Evolutionary conservation across 805 yeast species (phyloP), one percentile per base, ranked within the genome.

Genomic region (Saturnispora dispora): DNA sequence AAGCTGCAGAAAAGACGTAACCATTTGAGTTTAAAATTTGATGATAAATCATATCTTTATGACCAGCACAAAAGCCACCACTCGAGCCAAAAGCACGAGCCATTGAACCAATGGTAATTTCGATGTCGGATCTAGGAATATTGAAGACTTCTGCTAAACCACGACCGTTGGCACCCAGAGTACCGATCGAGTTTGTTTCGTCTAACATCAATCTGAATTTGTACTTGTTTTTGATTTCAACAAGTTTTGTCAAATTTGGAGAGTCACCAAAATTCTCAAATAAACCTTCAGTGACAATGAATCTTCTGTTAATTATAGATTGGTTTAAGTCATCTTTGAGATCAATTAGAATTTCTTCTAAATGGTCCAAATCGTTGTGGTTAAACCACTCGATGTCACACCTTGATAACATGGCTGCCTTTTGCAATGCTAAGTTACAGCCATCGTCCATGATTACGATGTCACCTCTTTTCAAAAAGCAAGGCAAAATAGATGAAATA

Each of bases 21-120:
- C 96, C 96, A 57, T 76, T 75, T 13, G 96, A 87, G 23, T 88
- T 85, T 60, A 93, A 84, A 65, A 96, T 81, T 74, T 93, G 99
- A 70, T 91, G 96, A 59, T 83, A 82, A 33, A 89, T 80, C 88
- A 93, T 88, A 51, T 83, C 83, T 25, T 71, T 67, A 41, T 79
- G 83, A 52, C 98, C 99, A 28, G 87, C 85, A 63, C 96, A 93
- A 70, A 88, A 91, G 0, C 96, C 98, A 57, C 99, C 99, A 47
- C 91, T 81, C 1, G 93, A 75, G 8, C 88, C 91, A 57, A 91
- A 75, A 0, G 95, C 74, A 44, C 76, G 75, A 15, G 96, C 93
- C 74, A 93, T 68, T 1, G 96, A 80, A 25, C 97, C 96, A 48
- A 88, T 77, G 9, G 96, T 87, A 55, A 93, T 82, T 58, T 91